Evolutionary conservation across 176 grass and related monocot species (phyloP), one percentile per base, ranked within the genome.

Genomic region (Rhynchospora breviuscula): DNA sequence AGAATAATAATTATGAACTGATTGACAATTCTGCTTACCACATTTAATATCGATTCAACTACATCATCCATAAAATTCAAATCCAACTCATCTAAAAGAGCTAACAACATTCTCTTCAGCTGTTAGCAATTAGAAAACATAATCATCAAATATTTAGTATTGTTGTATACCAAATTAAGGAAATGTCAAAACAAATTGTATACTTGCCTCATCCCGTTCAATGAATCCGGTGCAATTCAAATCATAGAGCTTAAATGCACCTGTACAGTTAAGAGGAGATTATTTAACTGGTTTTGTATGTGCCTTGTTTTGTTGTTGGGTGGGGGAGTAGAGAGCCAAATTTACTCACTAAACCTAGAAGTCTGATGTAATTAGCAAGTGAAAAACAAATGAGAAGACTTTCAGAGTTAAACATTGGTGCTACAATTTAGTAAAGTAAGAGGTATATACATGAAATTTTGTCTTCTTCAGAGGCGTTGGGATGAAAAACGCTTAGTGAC

Each of bases 401-500:
- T 47, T 53, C 18, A 71, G 40, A 19, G 15, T 44, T 44, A n/a
- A 69, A 69, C 1, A 40, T 69, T 26, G 10, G 33, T 46, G 14
- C 54, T 29, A 21, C 2, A 74, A 73, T 48, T 48, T 73, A 73
- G n/a, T 59, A 29, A 74, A 48, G 18, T 68, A 22, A 23, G 26
- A 88, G 23, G 84, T 85, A 53, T 72, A 74, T 77, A 85, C 83
- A 63, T 47, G 49, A 57, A 63, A 85, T 61, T 77, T 85, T 78
- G 15, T 85, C 68, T 63, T 66, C 63, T 73, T 81, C 35, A 22
- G 85, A 80, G 3, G 78, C 15, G 82, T 82, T 87, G 25, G 78
- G 78, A 46, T 87, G 85, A 63, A 87, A 87, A 68, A 74, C 5
- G 49, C 52, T 75, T 33, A 87, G 85, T 5, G 78, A 72, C 60